phyloP scores from a whole-genome alignment of 108 stramenopile genomes.

The Stephanodiscus minutulus region DNA sequence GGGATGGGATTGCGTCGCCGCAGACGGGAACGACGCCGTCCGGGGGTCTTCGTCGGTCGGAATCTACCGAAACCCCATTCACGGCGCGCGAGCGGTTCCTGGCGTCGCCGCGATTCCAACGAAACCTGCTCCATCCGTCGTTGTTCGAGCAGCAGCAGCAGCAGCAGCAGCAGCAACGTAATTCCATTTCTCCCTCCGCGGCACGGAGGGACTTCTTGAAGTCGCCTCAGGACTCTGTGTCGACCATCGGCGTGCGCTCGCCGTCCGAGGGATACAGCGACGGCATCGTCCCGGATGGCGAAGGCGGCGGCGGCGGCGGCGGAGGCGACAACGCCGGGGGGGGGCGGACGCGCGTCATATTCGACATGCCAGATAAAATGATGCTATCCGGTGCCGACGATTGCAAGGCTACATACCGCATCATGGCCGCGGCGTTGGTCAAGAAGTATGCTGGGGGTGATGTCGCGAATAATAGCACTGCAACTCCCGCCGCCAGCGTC shows the following conservation, averaged over 20 bases:
- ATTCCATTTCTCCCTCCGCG: slow-evolving; percentile 1
- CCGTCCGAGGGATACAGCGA: slow-evolving; percentile 3
- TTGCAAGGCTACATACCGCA: neutral
- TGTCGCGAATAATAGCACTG: neutral
- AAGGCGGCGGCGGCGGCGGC: neutral
- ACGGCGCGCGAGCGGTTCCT: neutral
- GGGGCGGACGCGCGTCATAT: neutral
- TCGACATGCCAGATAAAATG: neutral
- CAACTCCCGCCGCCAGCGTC: neutral
- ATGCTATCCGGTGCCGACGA: neutral
- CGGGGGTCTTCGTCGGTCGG: neutral
- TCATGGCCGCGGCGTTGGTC: neutral
- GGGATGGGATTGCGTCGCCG: neutral
- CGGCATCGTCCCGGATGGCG: neutral
- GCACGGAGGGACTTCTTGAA: slow-evolving; percentile 3
- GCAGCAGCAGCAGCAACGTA: neutral
- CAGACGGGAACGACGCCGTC: too few species aligned
- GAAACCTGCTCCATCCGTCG: neutral
- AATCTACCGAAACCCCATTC: neutral
- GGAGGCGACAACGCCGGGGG: too few species aligned
- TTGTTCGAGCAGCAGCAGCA: neutral
- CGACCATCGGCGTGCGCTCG: slow-evolving; percentile 7
- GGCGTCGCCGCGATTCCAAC: neutral
- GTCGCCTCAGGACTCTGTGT: slow-evolving; percentile 13
- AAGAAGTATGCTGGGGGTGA: neutral